Conservation (phyloP, 1,139 yeast genomes). For the Taphrina sp. region DNA sequence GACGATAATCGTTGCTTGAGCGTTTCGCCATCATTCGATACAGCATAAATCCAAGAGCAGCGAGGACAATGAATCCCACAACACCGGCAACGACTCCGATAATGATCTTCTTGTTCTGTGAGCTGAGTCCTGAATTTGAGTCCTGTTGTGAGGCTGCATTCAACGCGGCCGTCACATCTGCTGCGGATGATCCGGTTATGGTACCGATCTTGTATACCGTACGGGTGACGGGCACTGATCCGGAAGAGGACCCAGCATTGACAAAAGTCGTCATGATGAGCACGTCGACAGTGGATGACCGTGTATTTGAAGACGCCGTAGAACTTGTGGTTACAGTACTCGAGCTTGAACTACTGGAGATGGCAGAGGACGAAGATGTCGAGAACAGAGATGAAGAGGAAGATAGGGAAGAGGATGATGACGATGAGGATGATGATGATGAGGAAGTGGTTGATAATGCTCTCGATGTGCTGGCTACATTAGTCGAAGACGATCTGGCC, state of each 20-base stretch:
- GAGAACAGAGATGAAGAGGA: not conserved
- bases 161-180: constrained; percentile 27
- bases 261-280: constrained; percentile 3
- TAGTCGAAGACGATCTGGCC: too few relatives aligned
- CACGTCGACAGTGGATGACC: constrained; percentile 8
- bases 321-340: not conserved
- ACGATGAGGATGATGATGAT: too few relatives aligned
- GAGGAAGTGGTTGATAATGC: too few relatives aligned
- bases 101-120: constrained; percentile 17
- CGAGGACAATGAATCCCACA: constrained; percentile 17
- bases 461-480: too few relatives aligned
- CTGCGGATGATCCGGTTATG: constrained; percentile 14
- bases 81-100: constrained; percentile 30
- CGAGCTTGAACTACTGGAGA: not conserved
- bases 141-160: constrained; percentile 26
- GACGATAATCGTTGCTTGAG: not conserved
- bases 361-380: not conserved
- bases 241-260: constrained; percentile 4
- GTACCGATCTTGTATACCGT: constrained; percentile 22
- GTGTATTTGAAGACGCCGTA: not conserved
- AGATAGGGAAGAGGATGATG: too few relatives aligned
- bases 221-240: not conserved
- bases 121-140: constrained; percentile 14
- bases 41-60: constrained; percentile 16
- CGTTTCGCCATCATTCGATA: constrained; percentile 18